Conservation (phyloP, 805 yeast genomes). For the Kodamaea hsintzibuensis region DNA sequence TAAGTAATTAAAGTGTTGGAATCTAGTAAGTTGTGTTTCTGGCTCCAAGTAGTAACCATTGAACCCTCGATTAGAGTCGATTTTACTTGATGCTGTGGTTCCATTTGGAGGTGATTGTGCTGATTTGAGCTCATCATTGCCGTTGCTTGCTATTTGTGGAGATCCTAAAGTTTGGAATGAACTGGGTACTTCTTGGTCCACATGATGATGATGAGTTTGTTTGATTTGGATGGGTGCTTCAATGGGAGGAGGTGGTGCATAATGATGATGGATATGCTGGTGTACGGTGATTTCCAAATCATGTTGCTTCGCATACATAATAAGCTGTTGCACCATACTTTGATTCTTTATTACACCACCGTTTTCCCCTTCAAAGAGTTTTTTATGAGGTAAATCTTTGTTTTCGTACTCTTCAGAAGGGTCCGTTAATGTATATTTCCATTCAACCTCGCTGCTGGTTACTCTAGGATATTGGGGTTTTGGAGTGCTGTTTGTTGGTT, state of each 20-base stretch:
- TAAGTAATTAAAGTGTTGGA: conserved; percentile 71
- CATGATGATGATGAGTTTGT: conserved; percentile 11
- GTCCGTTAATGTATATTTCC: conserved; percentile 52
- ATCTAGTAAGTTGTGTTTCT: conserved; percentile 56
- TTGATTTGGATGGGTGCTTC: conserved; percentile 7
- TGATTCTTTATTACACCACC: conserved; percentile 54
- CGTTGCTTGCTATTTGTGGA: neutral
- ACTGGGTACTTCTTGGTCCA: neutral
- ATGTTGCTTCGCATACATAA: conserved; percentile 59
- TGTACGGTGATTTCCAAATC: conserved; percentile 68
- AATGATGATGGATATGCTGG: conserved; percentile 84
- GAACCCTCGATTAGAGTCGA: neutral
- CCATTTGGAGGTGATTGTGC: neutral
- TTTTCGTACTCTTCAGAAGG: conserved; percentile 38
- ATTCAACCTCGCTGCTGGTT: conserved; percentile 45
- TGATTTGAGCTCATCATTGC: neutral
- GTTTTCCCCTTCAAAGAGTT: conserved; percentile 21
- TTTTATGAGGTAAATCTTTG: conserved; percentile 22
- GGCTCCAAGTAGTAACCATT: conserved; percentile 40
- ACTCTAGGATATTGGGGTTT: conserved; percentile 3
- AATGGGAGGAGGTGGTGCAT: conserved; percentile 42
- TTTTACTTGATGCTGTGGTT: neutral
- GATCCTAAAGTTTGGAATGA: conserved; percentile 3
- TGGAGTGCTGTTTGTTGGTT: neutral
- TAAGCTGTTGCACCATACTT: conserved; percentile 55